Evolutionary conservation across 768 basidiomycete species (phyloP).

Genomic region (Amanita molliuscula): DNA sequence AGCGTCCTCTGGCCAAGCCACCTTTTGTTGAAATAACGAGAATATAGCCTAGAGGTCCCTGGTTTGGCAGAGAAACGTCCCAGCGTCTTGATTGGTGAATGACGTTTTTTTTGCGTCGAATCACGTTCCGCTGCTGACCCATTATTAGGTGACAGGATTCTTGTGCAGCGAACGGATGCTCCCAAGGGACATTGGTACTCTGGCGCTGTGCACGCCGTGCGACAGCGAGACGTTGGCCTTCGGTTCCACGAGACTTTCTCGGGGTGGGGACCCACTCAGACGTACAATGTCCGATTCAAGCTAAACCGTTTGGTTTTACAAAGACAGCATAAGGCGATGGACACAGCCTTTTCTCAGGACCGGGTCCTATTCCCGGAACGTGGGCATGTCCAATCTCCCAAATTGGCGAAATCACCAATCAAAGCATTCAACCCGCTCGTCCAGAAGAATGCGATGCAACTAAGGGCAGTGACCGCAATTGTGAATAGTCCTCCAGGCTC

Average conservation of each 20-base stretch:
- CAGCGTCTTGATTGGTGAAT: constrained; percentile 42
- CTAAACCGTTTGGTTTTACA: constrained; percentile 45
- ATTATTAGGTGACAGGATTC: constrained; percentile 38
- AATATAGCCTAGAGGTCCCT: constrained; percentile 28
- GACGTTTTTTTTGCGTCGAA: not conserved
- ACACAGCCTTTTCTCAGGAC: constrained; percentile 30
- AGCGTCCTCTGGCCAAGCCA: constrained; percentile 11
- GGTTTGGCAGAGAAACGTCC: constrained; percentile 51
- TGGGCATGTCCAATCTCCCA: constrained; percentile 15
- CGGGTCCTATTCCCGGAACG: constrained; percentile 40
- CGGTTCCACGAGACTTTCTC: constrained; percentile 37
- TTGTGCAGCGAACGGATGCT: constrained; percentile 33
- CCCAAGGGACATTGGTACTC: constrained; percentile 40
- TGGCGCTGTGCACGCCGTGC: constrained; percentile 47
- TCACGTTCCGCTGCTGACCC: not conserved
- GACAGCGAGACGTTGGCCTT: constrained; percentile 38
- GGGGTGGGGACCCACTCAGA: constrained; percentile 20
- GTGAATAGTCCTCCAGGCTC: constrained; percentile 31
- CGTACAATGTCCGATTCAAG: constrained; percentile 44
- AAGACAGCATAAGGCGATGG: constrained; percentile 51
- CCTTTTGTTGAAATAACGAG: not conserved
- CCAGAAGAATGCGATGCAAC: constrained; percentile 33
- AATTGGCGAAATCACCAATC: constrained; percentile 10
- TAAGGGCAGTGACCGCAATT: constrained; percentile 39
- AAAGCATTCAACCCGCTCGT: constrained; percentile 33